A percentile compares a stretch with the other conserved stretches of the same genome.
phyloP scores from a whole-genome alignment of 306 rosid genomes.

The Cicer judaicum region DNA sequence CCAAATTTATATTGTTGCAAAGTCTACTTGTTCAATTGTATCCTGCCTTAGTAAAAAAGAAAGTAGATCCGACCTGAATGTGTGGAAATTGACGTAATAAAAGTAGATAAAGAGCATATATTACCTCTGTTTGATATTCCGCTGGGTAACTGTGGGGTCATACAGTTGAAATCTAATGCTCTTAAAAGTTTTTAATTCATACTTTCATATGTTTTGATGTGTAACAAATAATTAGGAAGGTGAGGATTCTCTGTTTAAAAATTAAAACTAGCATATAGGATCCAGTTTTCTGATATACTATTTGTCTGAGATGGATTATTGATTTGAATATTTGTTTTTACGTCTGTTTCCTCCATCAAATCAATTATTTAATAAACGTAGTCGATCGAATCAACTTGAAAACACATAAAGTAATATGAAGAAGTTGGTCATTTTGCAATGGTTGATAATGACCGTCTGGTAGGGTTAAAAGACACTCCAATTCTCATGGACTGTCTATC shows the following conservation, averaged over 20 bases:
- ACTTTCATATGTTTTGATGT: too few species aligned
- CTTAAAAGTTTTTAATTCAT: not conserved
- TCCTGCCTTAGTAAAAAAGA: too few species aligned
- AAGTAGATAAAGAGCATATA: not conserved
- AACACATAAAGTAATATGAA: not conserved
- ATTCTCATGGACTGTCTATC: not conserved
- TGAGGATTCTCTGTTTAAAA: too few species aligned
- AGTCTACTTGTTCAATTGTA: not conserved
- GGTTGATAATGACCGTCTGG: constrained; percentile 14
- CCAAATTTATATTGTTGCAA: not conserved
- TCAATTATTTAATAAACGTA: constrained; percentile 19
- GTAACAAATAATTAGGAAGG: not conserved
- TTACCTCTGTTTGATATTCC: not conserved
- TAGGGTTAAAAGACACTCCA: constrained; percentile 34
- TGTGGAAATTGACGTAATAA: not conserved
- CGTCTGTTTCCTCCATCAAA: constrained; percentile 10
- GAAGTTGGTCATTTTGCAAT: constrained; percentile 8
- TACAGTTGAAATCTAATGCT: not conserved
- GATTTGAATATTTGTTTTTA: not conserved
- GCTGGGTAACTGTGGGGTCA: not conserved
- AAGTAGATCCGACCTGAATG: not conserved
- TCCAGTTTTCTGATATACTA: not conserved
- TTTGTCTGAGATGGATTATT: constrained; percentile 20
- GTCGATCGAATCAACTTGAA: constrained; percentile 20
- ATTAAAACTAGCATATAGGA: not conserved